Evolutionary conservation across 345 rosid species (phyloP).

Genomic region (Cardamine occulta): DNA sequence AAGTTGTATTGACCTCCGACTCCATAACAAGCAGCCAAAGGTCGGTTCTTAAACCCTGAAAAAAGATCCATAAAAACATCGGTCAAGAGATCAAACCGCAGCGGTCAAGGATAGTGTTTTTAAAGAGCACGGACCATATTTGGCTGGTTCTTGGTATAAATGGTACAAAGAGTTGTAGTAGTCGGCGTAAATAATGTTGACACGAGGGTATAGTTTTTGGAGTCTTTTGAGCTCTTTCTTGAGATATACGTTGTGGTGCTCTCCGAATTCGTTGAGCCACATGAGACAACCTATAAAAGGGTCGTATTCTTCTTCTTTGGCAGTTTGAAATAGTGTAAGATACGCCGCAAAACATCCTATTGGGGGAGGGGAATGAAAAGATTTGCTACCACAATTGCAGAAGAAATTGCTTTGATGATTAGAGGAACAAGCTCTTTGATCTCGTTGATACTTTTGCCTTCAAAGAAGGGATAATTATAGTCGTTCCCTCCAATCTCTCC

Average conservation of each 20-base stretch:
- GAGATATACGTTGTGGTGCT: conserved; percentile 49
- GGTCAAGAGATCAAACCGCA: not conserved
- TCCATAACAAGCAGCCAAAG: conserved; percentile 54
- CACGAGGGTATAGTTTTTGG: conserved; percentile 39
- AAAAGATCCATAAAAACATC: not conserved
- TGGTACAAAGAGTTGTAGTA: conserved; percentile 44
- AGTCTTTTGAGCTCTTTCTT: conserved; percentile 35
- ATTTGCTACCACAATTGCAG: conserved; percentile 46
- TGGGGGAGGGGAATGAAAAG: conserved; percentile 24
- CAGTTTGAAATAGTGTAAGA: conserved; percentile 42
- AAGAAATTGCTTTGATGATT: conserved; percentile 42
- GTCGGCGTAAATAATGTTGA: conserved; percentile 47
- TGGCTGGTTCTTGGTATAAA: conserved; percentile 42
- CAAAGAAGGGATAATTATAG: conserved; percentile 42
- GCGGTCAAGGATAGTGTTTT: not conserved
- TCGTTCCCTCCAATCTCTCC: conserved; percentile 73
- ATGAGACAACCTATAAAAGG: conserved; percentile 49
- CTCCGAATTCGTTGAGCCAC: conserved; percentile 49
- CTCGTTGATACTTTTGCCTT: conserved; percentile 32
- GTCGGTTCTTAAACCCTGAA: conserved; percentile 41
- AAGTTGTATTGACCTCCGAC: conserved; percentile 54
- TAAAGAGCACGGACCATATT: conserved; percentile 43
- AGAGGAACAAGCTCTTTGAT: conserved; percentile 46
- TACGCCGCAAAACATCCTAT: conserved; percentile 46
- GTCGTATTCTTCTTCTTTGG: conserved; percentile 39